Percentiles rank a stretch among this genome's conserved stretches.
These are phyloP conservation scores for Fusarium tuaranense DNA, from an alignment of 2,329 filamentous ascomycete genomes.

Conservation along the genomic window DNA sequence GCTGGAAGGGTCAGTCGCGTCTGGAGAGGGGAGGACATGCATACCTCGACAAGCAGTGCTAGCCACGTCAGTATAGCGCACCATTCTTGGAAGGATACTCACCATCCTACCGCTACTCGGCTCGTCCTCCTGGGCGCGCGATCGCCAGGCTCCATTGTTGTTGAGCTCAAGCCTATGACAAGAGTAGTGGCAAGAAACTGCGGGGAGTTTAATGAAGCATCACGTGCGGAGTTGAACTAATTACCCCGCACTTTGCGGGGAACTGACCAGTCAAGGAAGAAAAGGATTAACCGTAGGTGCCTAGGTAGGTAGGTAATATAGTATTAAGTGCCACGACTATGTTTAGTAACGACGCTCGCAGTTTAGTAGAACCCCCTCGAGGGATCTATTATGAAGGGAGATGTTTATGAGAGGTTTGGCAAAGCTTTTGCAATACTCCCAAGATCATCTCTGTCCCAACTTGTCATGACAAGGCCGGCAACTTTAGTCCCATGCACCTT, in stretches of 20 bases:
- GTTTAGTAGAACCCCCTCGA: too few relatives aligned
- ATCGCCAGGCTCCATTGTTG: constrained; percentile 1
- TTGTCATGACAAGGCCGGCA: too few relatives aligned
- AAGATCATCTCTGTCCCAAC: too few relatives aligned
- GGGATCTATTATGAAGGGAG: too few relatives aligned
- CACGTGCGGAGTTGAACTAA: neutral
- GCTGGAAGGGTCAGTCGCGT: neutral
- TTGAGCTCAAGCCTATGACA: neutral
- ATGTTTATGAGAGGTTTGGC: too few relatives aligned
- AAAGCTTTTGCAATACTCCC: too few relatives aligned
- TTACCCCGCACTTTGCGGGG: constrained; percentile 4
- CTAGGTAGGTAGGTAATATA: too few relatives aligned
- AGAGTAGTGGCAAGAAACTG: neutral
- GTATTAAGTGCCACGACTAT: too few relatives aligned
- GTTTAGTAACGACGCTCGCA: too few relatives aligned
- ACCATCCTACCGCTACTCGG: constrained; percentile 31
- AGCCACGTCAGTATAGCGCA: neutral
- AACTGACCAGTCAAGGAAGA: neutral
- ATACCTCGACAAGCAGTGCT: constrained; percentile 6
- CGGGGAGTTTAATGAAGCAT: neutral
- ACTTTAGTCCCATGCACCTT: too few relatives aligned
- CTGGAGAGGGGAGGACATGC: neutral
- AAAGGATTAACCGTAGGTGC: too few relatives aligned
- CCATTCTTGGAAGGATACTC: rapidly evolving
- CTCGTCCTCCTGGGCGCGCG: constrained; percentile 9